These are phyloP conservation scores for Tolypocladium paradoxum DNA, from an alignment of 2,329 filamentous ascomycete genomes.

Conservation along the genomic window DNA sequence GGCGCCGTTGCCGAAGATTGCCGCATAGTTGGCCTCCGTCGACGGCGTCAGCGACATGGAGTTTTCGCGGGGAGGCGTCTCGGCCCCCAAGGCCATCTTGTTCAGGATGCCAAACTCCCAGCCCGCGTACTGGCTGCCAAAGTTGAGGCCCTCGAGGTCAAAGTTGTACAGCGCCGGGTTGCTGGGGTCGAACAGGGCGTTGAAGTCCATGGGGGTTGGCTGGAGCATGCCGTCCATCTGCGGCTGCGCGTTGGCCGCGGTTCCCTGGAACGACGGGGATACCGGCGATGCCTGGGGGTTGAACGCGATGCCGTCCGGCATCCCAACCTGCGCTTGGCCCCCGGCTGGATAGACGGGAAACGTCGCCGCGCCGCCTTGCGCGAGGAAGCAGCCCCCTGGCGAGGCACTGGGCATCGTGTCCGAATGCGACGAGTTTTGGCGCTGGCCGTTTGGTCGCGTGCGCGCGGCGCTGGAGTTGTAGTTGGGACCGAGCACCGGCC, in stretches of 20 bases:
- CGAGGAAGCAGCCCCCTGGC: constrained; percentile 34
- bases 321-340: constrained; percentile 31
- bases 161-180: constrained; percentile 94
- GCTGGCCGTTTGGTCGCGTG: constrained; percentile 32
- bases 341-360: constrained; percentile 41
- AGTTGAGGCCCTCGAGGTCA: constrained; percentile 77
- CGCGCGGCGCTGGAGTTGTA: constrained; percentile 49
- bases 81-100: constrained; percentile 74
- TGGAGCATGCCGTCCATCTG: constrained; percentile 38
- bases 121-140: constrained; percentile 91
- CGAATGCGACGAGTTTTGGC: constrained; percentile 36
- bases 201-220: constrained; percentile 40
- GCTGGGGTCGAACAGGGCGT: constrained; percentile 72
- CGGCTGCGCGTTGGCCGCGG: constrained; percentile 36
- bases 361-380: constrained; percentile 31
- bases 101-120: constrained; percentile 93
- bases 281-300: constrained; percentile 61
- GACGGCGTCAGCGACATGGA: constrained; percentile 30
- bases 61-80: constrained; percentile 62
- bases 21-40: constrained; percentile 26
- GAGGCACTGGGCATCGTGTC: constrained; percentile 29
- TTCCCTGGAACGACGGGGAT: constrained; percentile 58
- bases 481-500: constrained; percentile 69
- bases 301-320: constrained; percentile 44
- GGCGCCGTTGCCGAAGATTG: constrained; percentile 41